Percentiles rank a stretch among this genome's conserved stretches.
Evolutionary conservation across 1,139 yeast genomes (phyloP).

Genomic region (Zygoascus sp.): DNA sequence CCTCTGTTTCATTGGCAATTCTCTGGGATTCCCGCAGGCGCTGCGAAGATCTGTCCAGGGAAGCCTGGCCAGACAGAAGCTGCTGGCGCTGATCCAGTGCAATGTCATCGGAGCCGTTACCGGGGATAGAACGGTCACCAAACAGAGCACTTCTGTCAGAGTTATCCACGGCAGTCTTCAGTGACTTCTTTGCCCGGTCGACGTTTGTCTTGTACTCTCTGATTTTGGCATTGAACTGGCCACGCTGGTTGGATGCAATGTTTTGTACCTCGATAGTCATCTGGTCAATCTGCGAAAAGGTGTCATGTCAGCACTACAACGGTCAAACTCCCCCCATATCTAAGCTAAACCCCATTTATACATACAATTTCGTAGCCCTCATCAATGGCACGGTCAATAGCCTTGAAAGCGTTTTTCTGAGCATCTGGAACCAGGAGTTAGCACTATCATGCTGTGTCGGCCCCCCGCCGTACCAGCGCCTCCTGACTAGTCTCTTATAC

Average conservation of each 20-base stretch:
- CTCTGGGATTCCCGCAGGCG: constrained; percentile 84
- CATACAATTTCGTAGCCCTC: constrained; percentile 66
- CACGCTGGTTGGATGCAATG: constrained; percentile 65
- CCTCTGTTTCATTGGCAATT: constrained; percentile 87
- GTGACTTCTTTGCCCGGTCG: constrained; percentile 51
- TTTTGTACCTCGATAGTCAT: constrained; percentile 77
- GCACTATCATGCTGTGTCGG: background rate
- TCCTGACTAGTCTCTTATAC: constrained; percentile 25
- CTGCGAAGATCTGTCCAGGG: constrained; percentile 78
- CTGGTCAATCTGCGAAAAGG: constrained; percentile 58
- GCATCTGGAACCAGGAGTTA: constrained; percentile 18
- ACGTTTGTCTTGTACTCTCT: constrained; percentile 63
- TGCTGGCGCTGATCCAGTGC: constrained; percentile 76
- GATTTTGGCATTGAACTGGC: constrained; percentile 63
- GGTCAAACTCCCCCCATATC: background rate
- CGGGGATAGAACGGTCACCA: constrained; percentile 45
- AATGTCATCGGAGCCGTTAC: constrained; percentile 36
- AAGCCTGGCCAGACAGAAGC: constrained; percentile 69
- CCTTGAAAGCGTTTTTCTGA: constrained; percentile 34
- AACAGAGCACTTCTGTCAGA: constrained; percentile 65
- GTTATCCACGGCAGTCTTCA: constrained; percentile 41
- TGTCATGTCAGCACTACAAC: too few species aligned
- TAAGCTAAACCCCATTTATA: too few species aligned
- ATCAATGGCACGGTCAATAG: constrained; percentile 65
- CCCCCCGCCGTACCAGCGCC: background rate